A percentile compares a stretch with the other conserved stretches of the same genome.
These are phyloP conservation scores for Coemansia umbellata DNA, from an alignment of 192 early-diverging fungal species.

Conservation along the genomic window DNA sequence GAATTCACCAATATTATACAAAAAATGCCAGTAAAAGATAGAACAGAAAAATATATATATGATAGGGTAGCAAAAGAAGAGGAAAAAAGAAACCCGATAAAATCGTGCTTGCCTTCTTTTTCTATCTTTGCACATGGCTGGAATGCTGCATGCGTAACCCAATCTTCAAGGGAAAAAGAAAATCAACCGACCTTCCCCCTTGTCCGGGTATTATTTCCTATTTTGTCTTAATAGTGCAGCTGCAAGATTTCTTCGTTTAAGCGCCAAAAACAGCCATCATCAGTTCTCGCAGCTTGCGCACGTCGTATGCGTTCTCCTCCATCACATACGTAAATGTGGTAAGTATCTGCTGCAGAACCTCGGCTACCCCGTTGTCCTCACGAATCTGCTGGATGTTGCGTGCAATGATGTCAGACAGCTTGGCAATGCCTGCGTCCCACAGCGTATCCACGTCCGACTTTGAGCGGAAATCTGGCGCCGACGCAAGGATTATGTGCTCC, in stretches of 20 bases:
- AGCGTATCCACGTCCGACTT: constrained; percentile 80
- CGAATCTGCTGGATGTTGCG: constrained; percentile 75
- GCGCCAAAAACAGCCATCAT: constrained; percentile 46
- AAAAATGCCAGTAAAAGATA: background rate
- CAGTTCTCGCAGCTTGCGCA: constrained; percentile 52
- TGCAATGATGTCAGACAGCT: constrained; percentile 75
- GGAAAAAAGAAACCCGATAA: background rate
- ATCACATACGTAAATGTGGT: constrained; percentile 88
- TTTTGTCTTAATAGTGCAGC: background rate
- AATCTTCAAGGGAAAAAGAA: background rate
- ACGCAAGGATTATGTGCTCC: constrained; percentile 82
- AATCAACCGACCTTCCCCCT: background rate
- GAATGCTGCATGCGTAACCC: no score
- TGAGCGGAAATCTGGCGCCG: constrained; percentile 87
- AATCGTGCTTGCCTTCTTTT: no score
- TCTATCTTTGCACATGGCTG: no score
- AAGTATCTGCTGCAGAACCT: constrained; percentile 68
- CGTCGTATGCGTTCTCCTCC: constrained; percentile 54
- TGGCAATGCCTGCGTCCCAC: constrained; percentile 81
- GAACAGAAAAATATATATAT: background rate
- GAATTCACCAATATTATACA: background rate
- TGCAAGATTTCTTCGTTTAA: background rate
- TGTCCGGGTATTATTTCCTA: no score
- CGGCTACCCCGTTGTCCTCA: constrained; percentile 73
- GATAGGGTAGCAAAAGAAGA: background rate